Percentiles rank a stretch among this genome's conserved stretches.
Conservation (phyloP, 176 grass and related monocot species). For the Ampelocalamus luodianensis region DNA sequence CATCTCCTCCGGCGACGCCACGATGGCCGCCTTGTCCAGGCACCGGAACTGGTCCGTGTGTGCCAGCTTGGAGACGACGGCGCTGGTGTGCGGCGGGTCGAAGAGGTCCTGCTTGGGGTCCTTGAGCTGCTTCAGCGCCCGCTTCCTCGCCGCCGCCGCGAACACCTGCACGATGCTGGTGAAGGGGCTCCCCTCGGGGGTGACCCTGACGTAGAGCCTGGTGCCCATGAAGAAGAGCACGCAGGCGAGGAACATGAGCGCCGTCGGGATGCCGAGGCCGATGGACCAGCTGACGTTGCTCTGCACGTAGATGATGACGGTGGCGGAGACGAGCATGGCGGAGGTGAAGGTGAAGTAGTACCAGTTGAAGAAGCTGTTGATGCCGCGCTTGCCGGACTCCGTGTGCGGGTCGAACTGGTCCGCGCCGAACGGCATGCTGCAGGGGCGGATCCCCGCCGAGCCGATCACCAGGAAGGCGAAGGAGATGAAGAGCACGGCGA, state of each 20-base stretch:
- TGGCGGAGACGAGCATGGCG: constrained; percentile 83
- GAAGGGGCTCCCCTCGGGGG: constrained; percentile 80
- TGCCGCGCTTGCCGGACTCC: constrained; percentile 85
- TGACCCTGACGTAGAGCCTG: constrained; percentile 70
- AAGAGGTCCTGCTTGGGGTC: constrained; percentile 84
- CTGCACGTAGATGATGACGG: constrained; percentile 99
- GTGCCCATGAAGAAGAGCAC: constrained; percentile 89
- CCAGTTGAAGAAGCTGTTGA: constrained; percentile 99
- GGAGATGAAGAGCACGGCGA: constrained; percentile 63
- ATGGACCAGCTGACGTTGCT: constrained; percentile 88
- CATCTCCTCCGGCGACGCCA: constrained; percentile 55
- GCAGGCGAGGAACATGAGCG: constrained; percentile 83
- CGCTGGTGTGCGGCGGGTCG: constrained; percentile 78
- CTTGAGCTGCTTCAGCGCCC: constrained; percentile 64
- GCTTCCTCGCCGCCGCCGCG: constrained; percentile 52
- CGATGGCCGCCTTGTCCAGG: constrained; percentile 86
- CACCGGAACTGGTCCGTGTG: constrained; percentile 87
- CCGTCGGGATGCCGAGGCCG: constrained; percentile 73
- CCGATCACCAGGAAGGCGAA: constrained; percentile 80
- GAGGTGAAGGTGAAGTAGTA: constrained; percentile 98
- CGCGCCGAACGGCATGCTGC: constrained; percentile 91
- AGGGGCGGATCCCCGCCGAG: constrained; percentile 76
- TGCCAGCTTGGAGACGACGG: constrained; percentile 63
- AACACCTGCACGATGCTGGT: constrained; percentile 82
- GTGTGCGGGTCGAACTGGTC: constrained; percentile 89